phyloP scores from a whole-genome alignment of 352 stramenopile species.

The Pythium chondricola region DNA sequence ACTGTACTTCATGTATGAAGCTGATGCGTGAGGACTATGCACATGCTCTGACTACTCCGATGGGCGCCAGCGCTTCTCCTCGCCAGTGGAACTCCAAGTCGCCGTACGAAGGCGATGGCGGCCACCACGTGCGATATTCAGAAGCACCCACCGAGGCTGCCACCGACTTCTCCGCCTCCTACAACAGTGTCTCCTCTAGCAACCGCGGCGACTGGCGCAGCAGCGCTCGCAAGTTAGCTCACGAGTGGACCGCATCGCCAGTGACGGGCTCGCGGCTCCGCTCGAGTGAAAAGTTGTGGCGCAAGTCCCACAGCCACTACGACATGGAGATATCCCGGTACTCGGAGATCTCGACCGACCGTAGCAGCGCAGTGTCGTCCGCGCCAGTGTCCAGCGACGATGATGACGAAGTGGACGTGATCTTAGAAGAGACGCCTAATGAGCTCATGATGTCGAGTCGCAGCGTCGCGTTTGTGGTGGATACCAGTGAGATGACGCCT shows the following conservation, averaged over 20 bases:
- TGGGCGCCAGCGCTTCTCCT: background rate
- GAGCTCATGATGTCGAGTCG: no score
- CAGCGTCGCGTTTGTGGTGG: background rate
- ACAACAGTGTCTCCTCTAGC: background rate
- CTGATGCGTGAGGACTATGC: constrained; percentile 12
- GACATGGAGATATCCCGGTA: no score
- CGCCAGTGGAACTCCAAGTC: constrained; percentile 1
- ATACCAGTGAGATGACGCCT: background rate
- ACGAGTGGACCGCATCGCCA: no score
- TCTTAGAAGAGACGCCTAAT: background rate
- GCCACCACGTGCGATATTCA: background rate
- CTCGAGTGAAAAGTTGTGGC: no score
- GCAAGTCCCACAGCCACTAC: no score
- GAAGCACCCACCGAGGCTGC: background rate
- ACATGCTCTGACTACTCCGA: constrained; percentile 1
- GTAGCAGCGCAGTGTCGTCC: no score
- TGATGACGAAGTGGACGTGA: background rate
- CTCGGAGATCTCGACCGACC: no score
- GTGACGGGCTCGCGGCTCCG: no score
- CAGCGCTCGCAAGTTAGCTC: no score
- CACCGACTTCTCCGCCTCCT: background rate
- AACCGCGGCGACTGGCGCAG: no score
- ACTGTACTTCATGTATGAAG: constrained; percentile 13
- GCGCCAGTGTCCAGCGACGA: no score
- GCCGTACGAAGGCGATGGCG: background rate